Evolutionary conservation across 345 rosid genomes (phyloP), one percentile per base, ranked within the genome.

Genomic region (Camelina sativa): DNA sequence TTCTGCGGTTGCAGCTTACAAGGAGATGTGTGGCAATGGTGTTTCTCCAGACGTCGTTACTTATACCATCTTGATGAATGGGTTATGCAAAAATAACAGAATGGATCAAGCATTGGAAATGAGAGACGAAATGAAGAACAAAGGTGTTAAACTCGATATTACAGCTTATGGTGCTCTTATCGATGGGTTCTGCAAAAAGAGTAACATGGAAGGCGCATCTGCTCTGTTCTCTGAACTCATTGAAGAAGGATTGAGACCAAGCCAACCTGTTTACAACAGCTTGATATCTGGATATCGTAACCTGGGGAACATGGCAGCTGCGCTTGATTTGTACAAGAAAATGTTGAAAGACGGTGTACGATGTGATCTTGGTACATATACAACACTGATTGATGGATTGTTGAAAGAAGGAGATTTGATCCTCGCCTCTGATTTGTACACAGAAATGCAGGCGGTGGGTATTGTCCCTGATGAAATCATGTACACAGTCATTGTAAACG

Each of bases 321-420:
- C 94, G 15, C 78, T 85, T 53, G 78, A 73, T 64, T 75, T 88
- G 82, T 76, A 77, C 68, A 78, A 77, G 74, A 88, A 85, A 73
- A 91, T 91, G 97, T 76, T 77, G 57, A 73, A 67, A 15, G 91
- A 80, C 43, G 90, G 91, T 23, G 62, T 87, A 58, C 81, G 80
- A 35, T 80, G 87, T 62, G 86, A 91, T 73, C 72, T 86, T 70
- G 19, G 11, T 54, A 86, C 83, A 10, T 94, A 91, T 76, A 90
- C 95, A 28, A 84, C 96, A 8, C 75, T 94, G 57, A 80, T 94
- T 46, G 93, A 86, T 68, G 95, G 93, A 40, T 70, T 91, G 60
- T 78, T 90, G 35, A 88, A 82, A 77, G 86, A 84, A 65, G 86
- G 91, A 50, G 82, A 84, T 57, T 63, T 91, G 74, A 66, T 70